These are phyloP conservation scores for Beauveria sp. DNA, from an alignment of 2,329 filamentous ascomycete species.

Conservation along the genomic window DNA sequence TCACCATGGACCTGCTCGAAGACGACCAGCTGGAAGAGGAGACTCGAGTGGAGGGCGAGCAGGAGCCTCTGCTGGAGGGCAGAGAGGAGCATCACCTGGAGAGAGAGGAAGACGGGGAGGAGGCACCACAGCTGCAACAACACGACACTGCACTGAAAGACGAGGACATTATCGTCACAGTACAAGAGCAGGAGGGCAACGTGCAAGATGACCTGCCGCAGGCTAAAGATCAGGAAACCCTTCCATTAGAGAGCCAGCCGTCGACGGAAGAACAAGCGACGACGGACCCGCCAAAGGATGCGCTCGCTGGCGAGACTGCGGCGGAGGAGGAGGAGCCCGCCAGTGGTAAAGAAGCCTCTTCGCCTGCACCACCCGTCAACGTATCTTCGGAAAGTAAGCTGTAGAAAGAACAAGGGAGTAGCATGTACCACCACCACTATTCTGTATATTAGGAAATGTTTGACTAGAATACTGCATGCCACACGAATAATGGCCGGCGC, in stretches of 20 bases:
- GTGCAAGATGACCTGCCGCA: neutral
- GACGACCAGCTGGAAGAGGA: slow-evolving; percentile 9
- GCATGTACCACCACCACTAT: neutral
- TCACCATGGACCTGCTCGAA: slow-evolving; percentile 21
- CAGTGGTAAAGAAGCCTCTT: neutral
- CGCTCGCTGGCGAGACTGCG: neutral
- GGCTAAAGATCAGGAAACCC: no score
- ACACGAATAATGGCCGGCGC: neutral
- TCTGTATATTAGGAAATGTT: neutral
- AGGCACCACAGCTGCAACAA: slow-evolving; percentile 7
- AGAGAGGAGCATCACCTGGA: neutral
- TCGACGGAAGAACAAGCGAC: no score
- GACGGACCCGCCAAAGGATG: no score
- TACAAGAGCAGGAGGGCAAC: neutral
- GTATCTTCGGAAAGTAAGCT: neutral
- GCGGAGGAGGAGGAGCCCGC: neutral
- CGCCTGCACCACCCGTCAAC: neutral
- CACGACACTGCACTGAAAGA: slow-evolving; percentile 9
- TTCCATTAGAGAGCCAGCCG: no score
- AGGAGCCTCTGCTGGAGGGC: neutral
- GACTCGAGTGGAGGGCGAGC: neutral
- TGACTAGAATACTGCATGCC: neutral
- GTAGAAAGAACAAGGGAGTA: neutral
- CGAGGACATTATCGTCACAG: neutral
- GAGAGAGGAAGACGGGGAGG: neutral